Base-by-base conservation (phyloP, 2,329 filamentous ascomycete species). In the Lasiodiplodia theobromae region DNA sequence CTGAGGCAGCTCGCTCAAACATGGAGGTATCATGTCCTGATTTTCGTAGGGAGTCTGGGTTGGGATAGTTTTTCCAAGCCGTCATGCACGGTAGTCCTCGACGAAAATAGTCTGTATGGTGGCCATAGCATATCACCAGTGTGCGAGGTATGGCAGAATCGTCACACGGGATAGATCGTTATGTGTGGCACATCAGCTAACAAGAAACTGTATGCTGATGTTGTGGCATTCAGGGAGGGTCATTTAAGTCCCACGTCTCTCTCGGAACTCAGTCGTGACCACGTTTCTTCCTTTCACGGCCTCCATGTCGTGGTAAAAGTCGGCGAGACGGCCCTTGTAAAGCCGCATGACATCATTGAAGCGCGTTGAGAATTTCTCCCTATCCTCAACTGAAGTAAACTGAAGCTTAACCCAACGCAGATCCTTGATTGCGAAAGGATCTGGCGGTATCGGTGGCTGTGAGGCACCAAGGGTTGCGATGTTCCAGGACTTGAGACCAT, bases 401-500 rank as follows among this genome's bases (percentile, higher is more conserved):
- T 67, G 63, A n/a, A 71, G 49, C 31, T 71, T 70, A 52, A 71
- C 67, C 21, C 69, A 67, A 7, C 44, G 47, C 16, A 71, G 47
- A 18, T 68, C 44, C 8, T 56, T 65, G 6, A 54, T 4, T 2
- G 58, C 34, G 11, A 44, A 7, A 7, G 66, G 25, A 12, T 70
- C 44, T 68, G 68, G 69, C 12, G 25, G 31, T 16, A 31, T 14
- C 21, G 60, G 60, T 7, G 60, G 60, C 23, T 64, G 60, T 40
- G 70, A 63, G 31, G 69, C 49, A 0, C 70, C 70, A 14, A 72
- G 14, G 0, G 69, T 66, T 12, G 70, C 70, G 6, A 71, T 31
- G 21, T 72, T 72, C 69, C 71, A 72, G 18, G 67, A 68, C 25
- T 71, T 69, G 47, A 72, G 60, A 12, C 70, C 70, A 11, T 66